Evolutionary conservation across 495 filamentous ascomycete genomes (phyloP).

Genomic region (Aspergillus olivimuriae): DNA sequence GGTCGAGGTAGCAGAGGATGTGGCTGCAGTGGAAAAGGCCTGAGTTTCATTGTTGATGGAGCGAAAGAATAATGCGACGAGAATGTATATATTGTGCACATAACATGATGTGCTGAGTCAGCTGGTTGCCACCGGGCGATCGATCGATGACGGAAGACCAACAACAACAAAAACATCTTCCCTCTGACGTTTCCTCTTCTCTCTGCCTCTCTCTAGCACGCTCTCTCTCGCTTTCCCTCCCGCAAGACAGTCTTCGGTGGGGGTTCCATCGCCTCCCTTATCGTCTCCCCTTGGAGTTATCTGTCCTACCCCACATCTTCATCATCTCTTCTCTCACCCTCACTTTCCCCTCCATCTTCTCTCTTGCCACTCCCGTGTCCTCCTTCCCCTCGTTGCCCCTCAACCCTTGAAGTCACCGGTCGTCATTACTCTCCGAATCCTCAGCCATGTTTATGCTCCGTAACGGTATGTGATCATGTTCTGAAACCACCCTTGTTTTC

Average conservation of each 20-base stretch:
- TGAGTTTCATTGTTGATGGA: too few species aligned
- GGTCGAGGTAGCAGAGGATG: neutral
- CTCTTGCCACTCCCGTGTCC: neutral
- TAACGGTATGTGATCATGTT: conserved; percentile 49
- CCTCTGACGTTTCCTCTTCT: conserved; percentile 14
- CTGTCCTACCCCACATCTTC: too few species aligned
- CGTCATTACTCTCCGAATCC: conserved; percentile 26
- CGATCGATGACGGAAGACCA: conserved; percentile 13
- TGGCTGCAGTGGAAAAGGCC: conserved; percentile 6
- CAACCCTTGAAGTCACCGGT: conserved; percentile 18
- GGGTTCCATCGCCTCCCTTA: too few species aligned
- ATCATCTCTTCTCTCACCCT: neutral
- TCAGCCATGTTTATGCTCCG: conserved; percentile 66
- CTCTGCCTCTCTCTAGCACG: conserved; percentile 1
- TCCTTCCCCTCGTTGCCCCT: conserved; percentile 9
- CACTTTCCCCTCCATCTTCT: conserved; percentile 1
- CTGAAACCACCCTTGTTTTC: too few species aligned
- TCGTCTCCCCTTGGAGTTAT: too few species aligned
- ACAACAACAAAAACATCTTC: conserved; percentile 15
- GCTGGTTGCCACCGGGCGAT: conserved; percentile 9
- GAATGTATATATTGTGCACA: neutral
- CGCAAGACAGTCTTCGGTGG: too few species aligned
- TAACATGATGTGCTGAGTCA: neutral
- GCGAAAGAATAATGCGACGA: too few species aligned
- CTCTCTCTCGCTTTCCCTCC: conserved; percentile 9